A percentile compares a stretch with the other conserved stretches of the same genome.
Evolutionary conservation across 768 basidiomycete genomes (phyloP).

Genomic region (Tylopilus subfusipes): DNA sequence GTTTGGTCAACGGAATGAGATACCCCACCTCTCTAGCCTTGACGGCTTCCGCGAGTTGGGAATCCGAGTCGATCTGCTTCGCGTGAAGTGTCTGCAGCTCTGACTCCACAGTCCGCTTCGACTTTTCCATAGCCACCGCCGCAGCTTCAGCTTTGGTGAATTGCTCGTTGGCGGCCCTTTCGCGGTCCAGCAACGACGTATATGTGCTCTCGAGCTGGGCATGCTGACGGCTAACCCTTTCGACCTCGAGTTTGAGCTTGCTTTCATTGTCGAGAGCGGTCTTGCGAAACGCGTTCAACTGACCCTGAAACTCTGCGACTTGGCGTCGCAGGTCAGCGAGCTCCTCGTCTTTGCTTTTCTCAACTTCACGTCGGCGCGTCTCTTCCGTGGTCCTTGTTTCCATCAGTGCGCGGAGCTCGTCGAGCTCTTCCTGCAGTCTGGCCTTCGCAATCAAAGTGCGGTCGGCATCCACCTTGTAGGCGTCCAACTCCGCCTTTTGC

Average conservation of each 20-base stretch:
- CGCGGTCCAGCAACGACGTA: conserved; percentile 58
- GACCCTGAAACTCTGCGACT: conserved; percentile 56
- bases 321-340: conserved; percentile 67
- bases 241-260: conserved; percentile 73
- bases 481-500: conserved; percentile 57
- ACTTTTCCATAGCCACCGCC: conserved; percentile 61
- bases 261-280: conserved; percentile 61
- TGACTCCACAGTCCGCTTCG: conserved; percentile 63
- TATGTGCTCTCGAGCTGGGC: conserved; percentile 57
- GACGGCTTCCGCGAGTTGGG: conserved; percentile 54
- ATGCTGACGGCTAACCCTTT: conserved; percentile 59
- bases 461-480: conserved; percentile 53
- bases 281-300: conserved; percentile 63
- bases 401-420: conserved; percentile 79
- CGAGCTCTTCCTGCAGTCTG: conserved; percentile 78
- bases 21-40: conserved; percentile 70
- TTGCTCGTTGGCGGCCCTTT: conserved; percentile 50
- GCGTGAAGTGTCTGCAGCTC: conserved; percentile 69
- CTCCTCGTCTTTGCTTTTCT: conserved; percentile 85
- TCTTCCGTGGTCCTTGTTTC: conserved; percentile 87
- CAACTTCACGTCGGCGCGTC: conserved; percentile 75
- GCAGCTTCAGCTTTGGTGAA: conserved; percentile 46
- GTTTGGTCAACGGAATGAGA: neutral
- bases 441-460: conserved; percentile 42
- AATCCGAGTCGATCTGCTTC: conserved; percentile 65